A percentile compares a stretch with the other conserved stretches of the same genome.
Evolutionary conservation across 2,329 filamentous ascomycete species (phyloP).

Genomic region (Ceratocystis smalleyi): DNA sequence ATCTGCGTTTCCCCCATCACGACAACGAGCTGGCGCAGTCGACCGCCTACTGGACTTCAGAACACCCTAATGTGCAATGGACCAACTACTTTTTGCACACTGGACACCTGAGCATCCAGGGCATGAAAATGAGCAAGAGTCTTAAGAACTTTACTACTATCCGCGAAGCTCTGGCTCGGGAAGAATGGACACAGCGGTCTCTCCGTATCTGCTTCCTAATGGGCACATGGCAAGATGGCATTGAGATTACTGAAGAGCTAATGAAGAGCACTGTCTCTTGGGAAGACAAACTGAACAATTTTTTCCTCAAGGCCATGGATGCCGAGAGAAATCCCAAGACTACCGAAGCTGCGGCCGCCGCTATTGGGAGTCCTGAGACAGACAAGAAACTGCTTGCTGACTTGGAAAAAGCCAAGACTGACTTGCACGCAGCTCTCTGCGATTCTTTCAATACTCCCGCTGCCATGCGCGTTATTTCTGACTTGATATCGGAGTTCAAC

Average conservation of each 20-base stretch:
- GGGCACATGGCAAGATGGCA: slow-evolving; percentile 76
- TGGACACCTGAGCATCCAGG: slow-evolving; percentile 72
- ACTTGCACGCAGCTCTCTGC: slow-evolving; percentile 44
- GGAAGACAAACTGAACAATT: slow-evolving; percentile 18
- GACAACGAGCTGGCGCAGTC: slow-evolving; percentile 79
- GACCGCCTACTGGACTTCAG: slow-evolving; percentile 52
- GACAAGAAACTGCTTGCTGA: slow-evolving; percentile 27
- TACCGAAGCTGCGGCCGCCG: slow-evolving; percentile 8
- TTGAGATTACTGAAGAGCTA: slow-evolving; percentile 79
- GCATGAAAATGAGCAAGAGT: slow-evolving; percentile 90
- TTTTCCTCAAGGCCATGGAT: slow-evolving; percentile 17
- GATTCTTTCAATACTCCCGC: slow-evolving; percentile 80
- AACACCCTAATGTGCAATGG: slow-evolving; percentile 42
- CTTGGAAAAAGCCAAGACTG: slow-evolving; percentile 38
- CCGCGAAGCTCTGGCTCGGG: slow-evolving; percentile 54
- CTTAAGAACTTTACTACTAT: slow-evolving; percentile 95
- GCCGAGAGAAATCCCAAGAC: slow-evolving; percentile 13
- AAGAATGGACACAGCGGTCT: slow-evolving; percentile 57
- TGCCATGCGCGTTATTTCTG: slow-evolving; percentile 63
- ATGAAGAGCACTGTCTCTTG: slow-evolving; percentile 23
- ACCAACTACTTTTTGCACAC: slow-evolving; percentile 94
- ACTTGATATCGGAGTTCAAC: slow-evolving; percentile 49
- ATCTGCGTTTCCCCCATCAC: slow-evolving; percentile 81
- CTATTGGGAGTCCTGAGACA: slow-evolving; percentile 17
- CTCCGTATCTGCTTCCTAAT: slow-evolving; percentile 78